Conservation (phyloP, 768 basidiomycete species). For the Thelephora ganbajun region DNA sequence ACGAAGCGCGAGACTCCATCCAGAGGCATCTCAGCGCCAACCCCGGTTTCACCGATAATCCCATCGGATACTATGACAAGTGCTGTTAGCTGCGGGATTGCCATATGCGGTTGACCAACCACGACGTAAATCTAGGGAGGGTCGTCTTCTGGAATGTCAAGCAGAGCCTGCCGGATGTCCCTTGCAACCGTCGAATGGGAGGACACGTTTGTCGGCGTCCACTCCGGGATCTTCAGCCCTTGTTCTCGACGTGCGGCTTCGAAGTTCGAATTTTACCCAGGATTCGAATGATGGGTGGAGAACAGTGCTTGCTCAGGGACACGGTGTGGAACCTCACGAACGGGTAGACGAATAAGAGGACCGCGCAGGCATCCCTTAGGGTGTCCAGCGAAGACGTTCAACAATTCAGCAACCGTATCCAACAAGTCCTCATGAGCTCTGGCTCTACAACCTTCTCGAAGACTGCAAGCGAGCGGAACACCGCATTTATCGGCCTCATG, state of each 20-base stretch:
- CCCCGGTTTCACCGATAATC: slow-evolving; percentile 97
- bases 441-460: slow-evolving; percentile 98
- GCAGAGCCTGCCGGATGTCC: slow-evolving; percentile 86
- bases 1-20: slow-evolving; percentile 93
- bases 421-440: slow-evolving; percentile 95
- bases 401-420: slow-evolving; percentile 94
- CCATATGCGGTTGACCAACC: slow-evolving; percentile 97
- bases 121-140: slow-evolving; percentile 95
- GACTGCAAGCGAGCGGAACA: slow-evolving; percentile 98
- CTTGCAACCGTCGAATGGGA: slow-evolving; percentile 99
- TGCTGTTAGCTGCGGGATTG: slow-evolving; percentile 99
- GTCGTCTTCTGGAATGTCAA: slow-evolving; percentile 99
- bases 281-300: slow-evolving; percentile 88
- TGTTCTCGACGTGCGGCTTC: slow-evolving; percentile 99
- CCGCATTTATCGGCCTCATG: slow-evolving; percentile 89
- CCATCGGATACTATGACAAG: slow-evolving; percentile 98
- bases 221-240: slow-evolving; percentile 93
- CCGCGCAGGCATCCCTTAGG: slow-evolving; percentile 93
- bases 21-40: slow-evolving; percentile 96
- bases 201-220: slow-evolving; percentile 93
- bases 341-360: slow-evolving; percentile 93
- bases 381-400: slow-evolving; percentile 97
- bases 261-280: slow-evolving; percentile 96
- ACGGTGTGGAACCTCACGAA: slow-evolving; percentile 96
- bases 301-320: slow-evolving; percentile 93